phyloP scores from a whole-genome alignment of 345 rosid species.

The Eucalyptus regnans region DNA sequence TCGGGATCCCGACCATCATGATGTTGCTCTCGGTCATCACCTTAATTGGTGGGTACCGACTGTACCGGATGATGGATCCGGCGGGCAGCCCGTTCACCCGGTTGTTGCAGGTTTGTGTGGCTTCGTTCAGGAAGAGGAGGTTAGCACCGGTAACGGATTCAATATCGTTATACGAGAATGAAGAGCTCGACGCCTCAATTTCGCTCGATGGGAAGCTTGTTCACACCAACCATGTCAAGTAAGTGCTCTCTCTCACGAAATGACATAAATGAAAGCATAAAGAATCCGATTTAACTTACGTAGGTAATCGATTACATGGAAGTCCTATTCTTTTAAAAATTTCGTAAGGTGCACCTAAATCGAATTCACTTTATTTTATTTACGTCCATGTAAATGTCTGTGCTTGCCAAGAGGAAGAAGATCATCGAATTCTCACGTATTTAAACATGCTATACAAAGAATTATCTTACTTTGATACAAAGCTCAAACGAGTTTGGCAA shows the following conservation, averaged over 20 bases:
- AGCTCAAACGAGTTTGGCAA: neutral
- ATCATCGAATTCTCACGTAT: neutral
- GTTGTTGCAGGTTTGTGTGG: conserved; percentile 59
- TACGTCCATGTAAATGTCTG: neutral
- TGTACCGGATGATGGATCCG: conserved; percentile 72
- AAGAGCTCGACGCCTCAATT: conserved; percentile 65
- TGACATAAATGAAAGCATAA: neutral
- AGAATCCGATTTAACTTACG: neutral
- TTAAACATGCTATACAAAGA: neutral
- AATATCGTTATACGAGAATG: conserved; percentile 34
- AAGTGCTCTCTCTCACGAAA: neutral
- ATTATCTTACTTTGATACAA: neutral
- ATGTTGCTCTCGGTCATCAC: conserved; percentile 64
- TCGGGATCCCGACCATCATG: conserved; percentile 64
- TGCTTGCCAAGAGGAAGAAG: neutral
- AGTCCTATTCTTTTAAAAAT: neutral
- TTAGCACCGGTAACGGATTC: conserved; percentile 32
- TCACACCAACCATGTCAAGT: conserved; percentile 62
- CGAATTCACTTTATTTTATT: too few relatives aligned
- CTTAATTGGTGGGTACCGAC: conserved; percentile 42
- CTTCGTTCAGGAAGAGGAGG: conserved; percentile 66
- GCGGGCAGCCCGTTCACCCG: conserved; percentile 95
- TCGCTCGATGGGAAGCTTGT: conserved; percentile 57
- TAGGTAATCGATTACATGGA: neutral
- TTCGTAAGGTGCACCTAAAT: neutral